Evolutionary conservation across 805 yeast species (phyloP).

Genomic region (Sugiyamaella marilandica): DNA sequence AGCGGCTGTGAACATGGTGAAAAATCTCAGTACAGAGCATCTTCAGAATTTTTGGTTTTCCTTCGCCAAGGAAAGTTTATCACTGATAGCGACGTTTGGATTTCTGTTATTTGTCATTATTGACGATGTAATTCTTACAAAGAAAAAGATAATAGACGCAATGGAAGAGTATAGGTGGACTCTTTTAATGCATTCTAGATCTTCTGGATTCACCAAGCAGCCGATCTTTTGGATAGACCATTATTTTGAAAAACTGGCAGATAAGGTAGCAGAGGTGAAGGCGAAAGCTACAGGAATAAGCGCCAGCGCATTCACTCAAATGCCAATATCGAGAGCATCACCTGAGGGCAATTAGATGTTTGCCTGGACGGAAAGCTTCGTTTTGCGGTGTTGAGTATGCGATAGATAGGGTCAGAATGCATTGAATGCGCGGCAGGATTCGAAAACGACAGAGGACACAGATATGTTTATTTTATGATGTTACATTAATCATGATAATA

Average conservation of each 20-base stretch:
- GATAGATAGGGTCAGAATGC: too few relatives aligned
- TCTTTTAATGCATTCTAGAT: conserved; percentile 23
- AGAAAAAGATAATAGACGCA: conserved; percentile 9
- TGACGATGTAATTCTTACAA: not conserved
- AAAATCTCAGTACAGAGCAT: conserved; percentile 22
- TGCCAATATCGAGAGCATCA: not conserved
- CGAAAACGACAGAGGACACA: too few relatives aligned
- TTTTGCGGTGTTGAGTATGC: too few relatives aligned
- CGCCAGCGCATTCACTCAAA: conserved; percentile 6
- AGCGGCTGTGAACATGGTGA: conserved; percentile 26
- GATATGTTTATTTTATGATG: too few relatives aligned
- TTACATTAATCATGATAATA: too few relatives aligned
- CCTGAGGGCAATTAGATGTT: too few relatives aligned
- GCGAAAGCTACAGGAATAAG: not conserved
- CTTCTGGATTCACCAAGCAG: conserved; percentile 26
- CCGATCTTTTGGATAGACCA: conserved; percentile 27
- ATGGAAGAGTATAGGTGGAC: conserved; percentile 27
- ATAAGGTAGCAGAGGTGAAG: conserved; percentile 5
- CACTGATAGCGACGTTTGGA: conserved; percentile 27
- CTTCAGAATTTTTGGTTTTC: conserved; percentile 29
- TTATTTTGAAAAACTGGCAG: conserved; percentile 19
- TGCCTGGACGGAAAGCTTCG: too few relatives aligned
- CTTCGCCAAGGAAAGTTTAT: conserved; percentile 23
- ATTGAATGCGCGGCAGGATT: too few relatives aligned
- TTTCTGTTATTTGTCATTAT: conserved; percentile 14